phyloP scores from a whole-genome alignment of 768 basidiomycete genomes.

The Xanthoconium purpureum region DNA sequence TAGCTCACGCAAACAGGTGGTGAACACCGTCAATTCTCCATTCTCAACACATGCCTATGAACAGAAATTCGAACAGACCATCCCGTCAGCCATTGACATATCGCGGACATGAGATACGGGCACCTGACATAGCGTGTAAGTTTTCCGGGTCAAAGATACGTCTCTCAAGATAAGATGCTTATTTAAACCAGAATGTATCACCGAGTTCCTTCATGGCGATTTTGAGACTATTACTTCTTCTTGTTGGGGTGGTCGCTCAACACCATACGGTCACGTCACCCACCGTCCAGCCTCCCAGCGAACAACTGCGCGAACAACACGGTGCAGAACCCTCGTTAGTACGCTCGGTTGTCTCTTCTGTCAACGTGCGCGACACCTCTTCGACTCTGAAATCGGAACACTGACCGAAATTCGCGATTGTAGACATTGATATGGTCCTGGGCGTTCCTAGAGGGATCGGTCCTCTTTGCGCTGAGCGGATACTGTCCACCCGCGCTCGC shows the following conservation, averaged over 20 bases:
- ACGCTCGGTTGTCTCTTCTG: rapidly evolving
- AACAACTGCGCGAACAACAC: slow-evolving; percentile 10
- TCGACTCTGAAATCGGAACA: no score
- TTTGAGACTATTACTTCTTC: slow-evolving; percentile 5
- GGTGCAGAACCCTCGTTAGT: neutral
- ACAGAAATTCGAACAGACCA: no score
- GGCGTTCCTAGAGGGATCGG: slow-evolving; percentile 4
- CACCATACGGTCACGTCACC: slow-evolving; percentile 11
- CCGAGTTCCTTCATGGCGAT: neutral
- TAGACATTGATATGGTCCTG: slow-evolving; percentile 3
- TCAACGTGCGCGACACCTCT: neutral
- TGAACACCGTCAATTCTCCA: no score
- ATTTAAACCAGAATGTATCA: neutral
- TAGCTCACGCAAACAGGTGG: no score
- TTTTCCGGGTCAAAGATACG: neutral
- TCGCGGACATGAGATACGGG: no score
- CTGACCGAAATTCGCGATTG: neutral
- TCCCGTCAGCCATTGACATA: no score
- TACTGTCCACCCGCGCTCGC: neutral
- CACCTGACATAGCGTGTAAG: neutral
- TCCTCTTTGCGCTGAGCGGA: neutral
- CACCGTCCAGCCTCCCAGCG: slow-evolving; percentile 8
- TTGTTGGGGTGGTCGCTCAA: neutral
- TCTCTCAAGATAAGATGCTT: neutral
- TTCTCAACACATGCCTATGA: no score